Conservation (phyloP, 306 rosid genomes). For the Albizia julibrissin region DNA sequence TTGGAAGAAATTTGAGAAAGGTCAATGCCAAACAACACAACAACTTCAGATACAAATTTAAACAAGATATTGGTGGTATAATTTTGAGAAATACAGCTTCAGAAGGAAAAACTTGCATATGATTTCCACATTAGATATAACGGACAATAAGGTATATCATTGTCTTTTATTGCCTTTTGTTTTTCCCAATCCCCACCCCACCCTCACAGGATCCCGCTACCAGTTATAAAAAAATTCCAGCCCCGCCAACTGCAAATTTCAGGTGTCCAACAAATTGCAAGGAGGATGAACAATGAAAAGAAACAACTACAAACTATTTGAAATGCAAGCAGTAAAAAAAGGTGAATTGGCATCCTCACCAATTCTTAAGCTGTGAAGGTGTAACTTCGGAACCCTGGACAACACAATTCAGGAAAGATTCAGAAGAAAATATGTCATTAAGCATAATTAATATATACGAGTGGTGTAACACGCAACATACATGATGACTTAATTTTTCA, state of each 20-base stretch:
- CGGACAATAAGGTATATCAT: too few relatives aligned
- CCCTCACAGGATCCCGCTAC: not conserved
- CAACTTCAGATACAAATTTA: conserved; percentile 5
- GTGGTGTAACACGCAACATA: conserved; percentile 48
- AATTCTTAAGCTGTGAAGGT: conserved; percentile 85
- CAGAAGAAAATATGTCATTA: conserved; percentile 26
- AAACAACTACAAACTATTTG: conserved; percentile 1
- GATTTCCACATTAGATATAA: conserved; percentile 4
- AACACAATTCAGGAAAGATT: conserved; percentile 45
- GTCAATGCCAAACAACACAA: not conserved
- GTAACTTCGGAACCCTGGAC: conserved; percentile 91
- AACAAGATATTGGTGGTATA: conserved; percentile 3
- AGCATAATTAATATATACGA: not conserved
- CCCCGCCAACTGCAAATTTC: conserved; percentile 1
- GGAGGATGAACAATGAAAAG: conserved; percentile 16
- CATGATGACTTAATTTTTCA: conserved; percentile 70
- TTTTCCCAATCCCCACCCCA: not conserved
- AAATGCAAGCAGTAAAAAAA: conserved; percentile 2
- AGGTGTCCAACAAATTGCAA: not conserved
- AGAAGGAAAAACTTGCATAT: conserved; percentile 8
- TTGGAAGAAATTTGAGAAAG: conserved; percentile 10
- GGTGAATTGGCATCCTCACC: conserved; percentile 51
- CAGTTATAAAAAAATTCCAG: not conserved
- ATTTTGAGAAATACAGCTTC: not conserved
- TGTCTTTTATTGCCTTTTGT: not conserved